Evolutionary conservation across 176 grass and related monocot genomes (phyloP), one percentile per base, ranked within the genome.

Genomic region (Oropetium thomaeum): DNA sequence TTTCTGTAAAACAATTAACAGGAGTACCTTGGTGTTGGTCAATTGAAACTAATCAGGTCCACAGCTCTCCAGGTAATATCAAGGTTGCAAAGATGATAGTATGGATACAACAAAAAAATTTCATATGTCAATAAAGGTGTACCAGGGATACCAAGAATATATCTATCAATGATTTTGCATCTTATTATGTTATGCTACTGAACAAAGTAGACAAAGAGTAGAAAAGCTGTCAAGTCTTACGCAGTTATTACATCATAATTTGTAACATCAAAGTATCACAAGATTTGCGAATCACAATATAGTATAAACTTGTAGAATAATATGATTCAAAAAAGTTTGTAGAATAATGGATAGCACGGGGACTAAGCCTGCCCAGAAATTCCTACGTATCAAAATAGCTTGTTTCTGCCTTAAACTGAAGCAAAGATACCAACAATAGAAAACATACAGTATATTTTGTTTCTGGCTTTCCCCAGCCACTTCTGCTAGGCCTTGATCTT

Each of bases 401-500:
- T 43, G 8, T 41, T 55, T 5, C 76, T 41, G 5, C 22, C 75
- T 67, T 63, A 75, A 74, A 75, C 22, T 30, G 25, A 75, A 81
- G 16, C 63, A 66, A 81, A 81, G 43, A 73, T 66, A 67, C 12
- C 3, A 30, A 43, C 33, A 35, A 59, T 19, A 52, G 49, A 52
- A 27, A 80, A 84, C 83, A 82, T 90, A 98, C 95, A 16, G 95
- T 98, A 84, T 94, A 98, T 70, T 94, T 92, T 20, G 95, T 94
- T 87, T 94, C 95, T 81, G 86, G 71, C 58, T 98, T 98, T 63
- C 95, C 95, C 95, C 95, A 98, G 51, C 95, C 95, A 63, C 95
- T 98, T 37, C 95, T 74, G 29, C 94, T 86, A 73, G 86, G 86
- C 71, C 91, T 80, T 16, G 95, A 77, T 52, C 95, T 91, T 65